Conservation (phyloP, 345 rosid genomes). For the Firmiana major region DNA sequence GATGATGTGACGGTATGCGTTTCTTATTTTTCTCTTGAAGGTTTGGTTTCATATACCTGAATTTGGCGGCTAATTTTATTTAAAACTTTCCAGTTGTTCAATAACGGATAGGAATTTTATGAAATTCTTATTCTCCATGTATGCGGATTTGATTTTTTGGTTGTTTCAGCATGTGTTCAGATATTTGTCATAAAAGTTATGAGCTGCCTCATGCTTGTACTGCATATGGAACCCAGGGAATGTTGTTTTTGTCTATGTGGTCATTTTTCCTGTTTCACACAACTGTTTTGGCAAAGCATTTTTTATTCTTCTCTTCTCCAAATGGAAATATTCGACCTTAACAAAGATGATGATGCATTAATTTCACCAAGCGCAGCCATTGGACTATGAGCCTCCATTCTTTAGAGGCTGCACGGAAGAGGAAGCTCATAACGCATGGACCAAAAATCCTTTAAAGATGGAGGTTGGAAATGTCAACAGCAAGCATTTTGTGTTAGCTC, state of each 20-base stretch:
- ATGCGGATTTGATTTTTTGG: background rate
- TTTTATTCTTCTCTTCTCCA: background rate
- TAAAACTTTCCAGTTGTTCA: background rate
- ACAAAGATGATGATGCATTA: background rate
- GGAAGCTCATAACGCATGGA: slow-evolving; percentile 82
- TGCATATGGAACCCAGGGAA: slow-evolving; percentile 2
- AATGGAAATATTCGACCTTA: background rate
- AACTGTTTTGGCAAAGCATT: background rate
- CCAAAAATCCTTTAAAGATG: slow-evolving; percentile 85
- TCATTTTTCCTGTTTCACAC: slow-evolving; percentile 9
- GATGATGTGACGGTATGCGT: slow-evolving; percentile 90
- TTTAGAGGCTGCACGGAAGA: slow-evolving; percentile 80
- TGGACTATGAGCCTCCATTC: slow-evolving; percentile 94
- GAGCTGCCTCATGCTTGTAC: background rate
- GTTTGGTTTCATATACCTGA: background rate
- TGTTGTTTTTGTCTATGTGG: background rate
- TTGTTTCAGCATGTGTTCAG: too few species aligned
- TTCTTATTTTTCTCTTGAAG: slow-evolving; percentile 13
- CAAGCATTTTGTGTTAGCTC: slow-evolving; percentile 83
- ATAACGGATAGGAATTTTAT: background rate
- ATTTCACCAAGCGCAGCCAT: slow-evolving; percentile 52
- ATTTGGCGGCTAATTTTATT: background rate
- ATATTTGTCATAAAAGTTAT: background rate
- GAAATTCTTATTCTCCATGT: background rate
- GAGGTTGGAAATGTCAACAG: slow-evolving; percentile 96